Base-by-base conservation (phyloP, 139 green algal genomes). In the Raphidocelis subcapitata region DNA sequence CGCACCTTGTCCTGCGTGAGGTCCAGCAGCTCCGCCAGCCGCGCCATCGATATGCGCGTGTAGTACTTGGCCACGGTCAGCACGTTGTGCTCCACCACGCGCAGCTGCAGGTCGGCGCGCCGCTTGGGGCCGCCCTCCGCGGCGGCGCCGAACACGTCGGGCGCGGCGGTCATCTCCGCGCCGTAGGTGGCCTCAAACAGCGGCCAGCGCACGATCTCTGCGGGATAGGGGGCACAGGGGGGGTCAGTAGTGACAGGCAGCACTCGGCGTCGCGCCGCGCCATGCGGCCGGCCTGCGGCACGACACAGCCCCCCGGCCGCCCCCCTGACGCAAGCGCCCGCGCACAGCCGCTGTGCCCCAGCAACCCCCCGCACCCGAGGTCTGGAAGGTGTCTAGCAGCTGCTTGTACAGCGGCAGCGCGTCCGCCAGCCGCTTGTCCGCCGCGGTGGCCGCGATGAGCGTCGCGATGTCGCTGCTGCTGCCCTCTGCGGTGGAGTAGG, bases 21-120 rank as follows among this genome's bases (percentile, higher is more conserved):
- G 74, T 92, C 88, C 65, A 99, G 84, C 47, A 99, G 87, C 74
- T 94, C 74, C 2, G 88, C 81, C 33, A 99, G 87, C 0, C 96
- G 82, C 56, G 75, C 29, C 28, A 92, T 83, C 35, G 72, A 89
- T 51, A 98, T 89, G 60, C 84, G 81, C 24, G 84, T 83, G 82
- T 84, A 85, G 85, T 97, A 98, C 75, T 89, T 87, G 33, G 83
- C 79, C 1, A 97, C 79, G 18, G 96, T 91, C 60, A 97, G 86
- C 33, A 99, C 86, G 85, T 99, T 99, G 90, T 99, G 94, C 84
- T 98, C 89, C 2, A 87, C 86, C 26, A 97, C 88, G 0, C 93
- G 87, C 67, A 94, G 81, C 67, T 85, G 77, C 64, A 94, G 73
- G 78, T 91, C 87, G 59, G 80, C 82, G 5, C 41, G 18, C 4